phyloP scores from a whole-genome alignment of 495 filamentous ascomycete species.

The Penicilliopsis zonata region DNA sequence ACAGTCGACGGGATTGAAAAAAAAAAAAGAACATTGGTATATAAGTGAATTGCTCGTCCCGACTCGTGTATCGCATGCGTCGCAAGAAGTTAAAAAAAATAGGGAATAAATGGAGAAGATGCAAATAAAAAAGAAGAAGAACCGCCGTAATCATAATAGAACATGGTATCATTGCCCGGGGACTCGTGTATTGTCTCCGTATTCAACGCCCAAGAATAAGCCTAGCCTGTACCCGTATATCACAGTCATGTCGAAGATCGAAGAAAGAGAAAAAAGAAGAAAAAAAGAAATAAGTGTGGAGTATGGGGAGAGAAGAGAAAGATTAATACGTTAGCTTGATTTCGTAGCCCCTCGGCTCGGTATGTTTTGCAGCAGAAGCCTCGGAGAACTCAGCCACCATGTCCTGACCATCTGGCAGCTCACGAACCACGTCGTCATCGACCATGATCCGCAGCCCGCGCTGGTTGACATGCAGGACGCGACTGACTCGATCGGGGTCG shows the following conservation, averaged over 20 bases:
- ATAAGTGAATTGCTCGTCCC: too few species aligned
- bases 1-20: background rate
- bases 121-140: too few species aligned
- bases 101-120: too few species aligned
- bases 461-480: constrained; percentile 56
- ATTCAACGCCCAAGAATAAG: constrained; percentile 24
- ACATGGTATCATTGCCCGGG: constrained; percentile 37
- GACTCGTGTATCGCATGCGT: too few species aligned
- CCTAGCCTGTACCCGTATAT: constrained; percentile 11
- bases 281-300: background rate
- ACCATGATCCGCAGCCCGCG: constrained; percentile 72
- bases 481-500: constrained; percentile 54
- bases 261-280: constrained; percentile 6
- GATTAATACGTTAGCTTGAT: constrained; percentile 28
- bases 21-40: background rate
- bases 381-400: constrained; percentile 58
- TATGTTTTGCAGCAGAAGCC: constrained; percentile 6
- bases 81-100: too few species aligned
- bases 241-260: constrained; percentile 7
- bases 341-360: constrained; percentile 11
- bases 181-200: constrained; percentile 38
- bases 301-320: background rate
- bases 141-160: too few species aligned
- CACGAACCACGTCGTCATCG: constrained; percentile 82
- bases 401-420: constrained; percentile 82